These are phyloP conservation scores for Neofusicoccum umdonicola DNA, from an alignment of 2,329 filamentous ascomycete genomes.

Conservation along the genomic window DNA sequence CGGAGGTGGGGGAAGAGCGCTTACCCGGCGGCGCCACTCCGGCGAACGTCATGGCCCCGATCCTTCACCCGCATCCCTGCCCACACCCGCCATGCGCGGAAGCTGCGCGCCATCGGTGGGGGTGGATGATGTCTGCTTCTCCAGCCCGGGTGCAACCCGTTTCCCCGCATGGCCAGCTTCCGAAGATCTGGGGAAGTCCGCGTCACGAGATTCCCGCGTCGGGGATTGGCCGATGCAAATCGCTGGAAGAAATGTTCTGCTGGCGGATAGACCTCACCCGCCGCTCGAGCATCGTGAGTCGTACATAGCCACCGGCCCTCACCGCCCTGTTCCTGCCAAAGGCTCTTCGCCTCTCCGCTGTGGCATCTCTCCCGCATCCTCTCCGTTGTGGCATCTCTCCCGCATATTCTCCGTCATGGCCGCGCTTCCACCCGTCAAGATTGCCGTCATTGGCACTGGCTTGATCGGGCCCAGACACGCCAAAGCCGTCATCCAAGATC, in stretches of 20 bases:
- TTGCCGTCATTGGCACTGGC: slow-evolving; percentile 50
- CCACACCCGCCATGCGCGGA: neutral
- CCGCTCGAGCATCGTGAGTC: too few relatives aligned
- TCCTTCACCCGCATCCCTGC: neutral
- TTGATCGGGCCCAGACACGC: slow-evolving; percentile 53
- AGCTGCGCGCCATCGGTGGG: neutral
- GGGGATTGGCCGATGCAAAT: neutral
- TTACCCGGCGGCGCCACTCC: neutral
- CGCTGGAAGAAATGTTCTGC: too few relatives aligned
- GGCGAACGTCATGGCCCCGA: neutral
- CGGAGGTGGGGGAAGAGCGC: neutral
- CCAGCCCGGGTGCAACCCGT: neutral
- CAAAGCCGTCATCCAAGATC: slow-evolving; percentile 41
- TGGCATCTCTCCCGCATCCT: neutral
- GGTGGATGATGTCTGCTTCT: neutral
- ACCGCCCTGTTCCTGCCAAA: too few relatives aligned
- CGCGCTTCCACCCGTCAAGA: slow-evolving; percentile 28
- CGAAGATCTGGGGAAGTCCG: neutral
- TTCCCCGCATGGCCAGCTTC: neutral
- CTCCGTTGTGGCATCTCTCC: neutral
- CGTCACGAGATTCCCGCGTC: neutral
- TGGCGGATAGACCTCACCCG: too few relatives aligned
- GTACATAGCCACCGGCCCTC: too few relatives aligned
- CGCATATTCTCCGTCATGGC: slow-evolving; percentile 10
- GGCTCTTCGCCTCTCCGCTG: neutral